phyloP scores from a whole-genome alignment of 1,139 yeast species.

The Candida sanyaensis region DNA sequence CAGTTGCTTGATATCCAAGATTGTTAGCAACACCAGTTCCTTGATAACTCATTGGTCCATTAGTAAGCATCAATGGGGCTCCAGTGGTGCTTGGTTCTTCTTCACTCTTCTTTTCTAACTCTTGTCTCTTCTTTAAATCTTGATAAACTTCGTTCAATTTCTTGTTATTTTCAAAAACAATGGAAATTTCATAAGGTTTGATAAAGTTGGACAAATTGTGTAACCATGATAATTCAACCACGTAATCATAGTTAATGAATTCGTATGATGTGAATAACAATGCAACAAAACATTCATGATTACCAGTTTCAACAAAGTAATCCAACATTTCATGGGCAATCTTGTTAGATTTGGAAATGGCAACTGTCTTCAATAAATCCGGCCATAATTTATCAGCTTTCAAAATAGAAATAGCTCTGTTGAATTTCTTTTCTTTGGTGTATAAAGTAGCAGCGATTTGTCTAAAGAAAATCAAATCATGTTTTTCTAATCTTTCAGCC shows the following conservation, averaged over 20 bases:
- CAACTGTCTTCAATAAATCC: constrained; percentile 90
- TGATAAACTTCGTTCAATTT: constrained; percentile 63
- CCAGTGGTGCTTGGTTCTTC: constrained; percentile 42
- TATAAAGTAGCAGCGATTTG: constrained; percentile 93
- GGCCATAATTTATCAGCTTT: constrained; percentile 94
- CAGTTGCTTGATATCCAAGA: constrained; percentile 37
- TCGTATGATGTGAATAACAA: constrained; percentile 86
- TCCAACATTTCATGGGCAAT: constrained; percentile 87
- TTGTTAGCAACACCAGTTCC: constrained; percentile 47
- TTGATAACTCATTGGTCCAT: constrained; percentile 60
- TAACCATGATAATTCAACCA: constrained; percentile 89
- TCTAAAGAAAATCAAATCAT: constrained; percentile 87
- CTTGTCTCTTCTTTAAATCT: constrained; percentile 72
- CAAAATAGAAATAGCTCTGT: constrained; percentile 82
- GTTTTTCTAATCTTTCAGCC: constrained; percentile 92
- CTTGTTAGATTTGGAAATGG: constrained; percentile 75
- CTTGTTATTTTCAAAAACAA: constrained; percentile 75
- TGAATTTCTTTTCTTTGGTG: constrained; percentile 92
- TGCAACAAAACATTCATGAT: constrained; percentile 94
- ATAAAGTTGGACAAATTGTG: constrained; percentile 75
- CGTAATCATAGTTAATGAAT: constrained; percentile 77
- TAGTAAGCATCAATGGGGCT: constrained; percentile 68
- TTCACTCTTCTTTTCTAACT: constrained; percentile 57
- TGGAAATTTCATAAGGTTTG: constrained; percentile 88
- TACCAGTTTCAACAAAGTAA: constrained; percentile 96